Evolutionary conservation across 2,329 filamentous ascomycete genomes (phyloP), one percentile per base, ranked within the genome.

Genomic region (Penicillium capsulatum): DNA sequence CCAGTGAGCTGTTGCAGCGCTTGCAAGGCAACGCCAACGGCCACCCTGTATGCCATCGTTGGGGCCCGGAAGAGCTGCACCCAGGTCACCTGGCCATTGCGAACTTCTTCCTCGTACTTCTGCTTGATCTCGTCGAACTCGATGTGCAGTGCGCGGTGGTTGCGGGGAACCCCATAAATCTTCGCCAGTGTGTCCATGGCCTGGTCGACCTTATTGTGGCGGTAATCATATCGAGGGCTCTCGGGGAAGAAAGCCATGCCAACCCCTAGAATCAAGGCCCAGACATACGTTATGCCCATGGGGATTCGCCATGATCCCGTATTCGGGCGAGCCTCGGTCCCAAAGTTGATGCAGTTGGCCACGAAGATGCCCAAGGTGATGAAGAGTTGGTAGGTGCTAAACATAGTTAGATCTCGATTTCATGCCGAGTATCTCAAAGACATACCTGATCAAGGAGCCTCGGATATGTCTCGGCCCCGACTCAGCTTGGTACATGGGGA

Each of bases 271-370:
- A 79, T 68, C 3, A 69, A 54, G 2, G 76, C 72, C 69, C 73
- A 80, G 43, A 78, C 60, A 53, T 76, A 79, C 2, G 73, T 76
- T 20, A 81, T 60, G 1, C 76, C 77, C 66, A 80, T 75, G 0
- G 69, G 64, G 17, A 73, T 69, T 3, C 70, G 58, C 70, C 70
- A 73, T 3, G 68, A 69, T 3, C 52, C 57, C 65, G 58, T 79
- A 35, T 52, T 36, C 1, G 34, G 14, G 6, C 47, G 49, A 3
- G 13, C 9, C 35, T 67, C 64, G 2, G 67, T 70, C 17, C 69
- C 69, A 33, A 58, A 72, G 44, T 72, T 71, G 55, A 72, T 68
- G 38, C 66, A 68, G 26, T 68, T 62, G n/a, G 69, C 68, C 7
- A 70, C 53, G 40, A 72, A 67, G 34, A 72, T 71, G 3, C 69